phyloP scores from a whole-genome alignment of 495 filamentous ascomycete genomes.

The Trichocladium uniseriatum region DNA sequence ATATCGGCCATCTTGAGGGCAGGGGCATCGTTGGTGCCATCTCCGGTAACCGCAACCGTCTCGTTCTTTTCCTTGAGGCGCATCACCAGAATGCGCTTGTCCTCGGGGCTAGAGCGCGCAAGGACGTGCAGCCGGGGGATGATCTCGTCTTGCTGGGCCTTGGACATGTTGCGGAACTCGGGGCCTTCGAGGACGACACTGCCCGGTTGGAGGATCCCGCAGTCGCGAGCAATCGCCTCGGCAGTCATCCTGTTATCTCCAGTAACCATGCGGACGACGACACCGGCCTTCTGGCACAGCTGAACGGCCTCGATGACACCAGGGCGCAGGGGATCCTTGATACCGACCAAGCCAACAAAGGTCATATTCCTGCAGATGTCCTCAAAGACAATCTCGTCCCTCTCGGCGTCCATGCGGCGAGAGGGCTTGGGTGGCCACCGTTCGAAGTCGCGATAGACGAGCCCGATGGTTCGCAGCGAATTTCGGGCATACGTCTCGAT shows the following conservation, averaged over 20 bases:
- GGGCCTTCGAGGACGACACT: constrained; percentile 78
- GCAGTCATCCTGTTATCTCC: constrained; percentile 79
- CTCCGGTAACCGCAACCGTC: constrained; percentile 80
- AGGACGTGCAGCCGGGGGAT: constrained; percentile 73
- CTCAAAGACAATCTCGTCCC: constrained; percentile 64
- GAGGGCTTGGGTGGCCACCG: constrained; percentile 73
- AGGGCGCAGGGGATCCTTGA: constrained; percentile 77
- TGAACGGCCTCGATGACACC: constrained; percentile 70
- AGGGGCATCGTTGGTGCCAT: constrained; percentile 85
- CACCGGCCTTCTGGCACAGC: constrained; percentile 66
- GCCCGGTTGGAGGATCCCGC: constrained; percentile 68
- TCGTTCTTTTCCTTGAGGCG: constrained; percentile 65
- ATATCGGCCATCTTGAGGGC: constrained; percentile 80
- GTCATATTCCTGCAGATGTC: constrained; percentile 63
- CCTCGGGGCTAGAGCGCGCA: constrained; percentile 78
- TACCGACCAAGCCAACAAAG: constrained; percentile 71
- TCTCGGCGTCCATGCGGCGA: constrained; percentile 57
- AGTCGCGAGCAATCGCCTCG: constrained; percentile 71
- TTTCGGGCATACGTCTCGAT: constrained; percentile 71
- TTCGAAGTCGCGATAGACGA: constrained; percentile 82
- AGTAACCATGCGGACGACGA: constrained; percentile 84
- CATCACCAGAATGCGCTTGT: constrained; percentile 73
- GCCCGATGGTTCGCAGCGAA: constrained; percentile 78
- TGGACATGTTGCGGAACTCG: constrained; percentile 67
- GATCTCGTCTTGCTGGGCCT: constrained; percentile 58